Base-by-base conservation (phyloP, 164 flowering plant genomes). In the Macadamia integrifolia region DNA sequence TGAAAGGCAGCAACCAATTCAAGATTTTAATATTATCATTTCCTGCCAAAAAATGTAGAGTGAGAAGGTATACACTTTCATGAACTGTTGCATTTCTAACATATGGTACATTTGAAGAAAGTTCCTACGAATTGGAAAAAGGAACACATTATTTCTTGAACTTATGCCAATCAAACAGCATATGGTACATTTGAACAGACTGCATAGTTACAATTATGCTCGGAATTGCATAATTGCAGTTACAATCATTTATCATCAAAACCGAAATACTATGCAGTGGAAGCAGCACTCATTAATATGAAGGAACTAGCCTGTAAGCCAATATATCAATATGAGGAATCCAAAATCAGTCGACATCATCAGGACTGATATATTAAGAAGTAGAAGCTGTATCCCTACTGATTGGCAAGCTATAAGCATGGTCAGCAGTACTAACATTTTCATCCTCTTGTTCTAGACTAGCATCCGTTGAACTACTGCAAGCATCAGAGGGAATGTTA, bases 401-500 rank as follows among this genome's bases (percentile, higher is more conserved):
- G 58, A 69, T 29, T 9, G 75, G 66, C 48, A 69, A 62, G 58
- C 23, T 35, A 8, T 65, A 67, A 62, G 43, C 62, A 35, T 71
- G 71, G 64, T 65, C 69, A 13, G 42, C 14, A 17, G 64, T 44
- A 18, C 29, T 29, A n/a, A 50, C 14, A 65, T 49, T 65, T 60
- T 73, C 77, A 63, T 63, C 73, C 68, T 85, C 86, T 15, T 69
- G 56, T 70, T 80, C 87, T 50, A 66, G 28, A 61, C n/a, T n/a
- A 9, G 69, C 55, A 69, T 77, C 84, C 68, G 78, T 76, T 23
- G 89, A 64, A 69, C 67, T 61, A 65, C 73, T 69, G 62, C 69
- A 83, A 65, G 71, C 69, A 68, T 83, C 89, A 55, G 86, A 71
- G 28, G 98, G 93, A 69, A 88, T 73, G 71, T 87, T 92, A 70